These are phyloP conservation scores for Trichodelitschia bisporula DNA, from an alignment of 495 filamentous ascomycete species.

Conservation along the genomic window DNA sequence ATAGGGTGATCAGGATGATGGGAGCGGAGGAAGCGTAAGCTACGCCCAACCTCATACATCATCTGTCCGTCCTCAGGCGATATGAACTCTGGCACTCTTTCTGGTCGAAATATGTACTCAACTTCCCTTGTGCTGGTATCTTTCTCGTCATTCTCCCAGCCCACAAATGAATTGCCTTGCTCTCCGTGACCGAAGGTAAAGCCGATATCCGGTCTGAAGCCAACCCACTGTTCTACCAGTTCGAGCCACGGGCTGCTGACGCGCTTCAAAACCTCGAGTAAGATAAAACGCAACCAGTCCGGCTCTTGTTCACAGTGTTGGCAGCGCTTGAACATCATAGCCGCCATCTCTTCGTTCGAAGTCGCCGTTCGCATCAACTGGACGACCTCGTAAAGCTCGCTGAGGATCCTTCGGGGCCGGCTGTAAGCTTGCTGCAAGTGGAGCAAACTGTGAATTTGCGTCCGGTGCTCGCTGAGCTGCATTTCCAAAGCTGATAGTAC, in stretches of 20 bases:
- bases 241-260: conserved; percentile 47
- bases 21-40: conserved; percentile 43
- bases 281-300: conserved; percentile 31
- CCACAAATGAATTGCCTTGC: too few species aligned
- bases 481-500: conserved; percentile 29
- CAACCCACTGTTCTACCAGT: conserved; percentile 53
- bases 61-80: conserved; percentile 7
- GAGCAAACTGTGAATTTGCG: conserved; percentile 27
- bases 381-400: conserved; percentile 34
- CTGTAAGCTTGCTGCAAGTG: conserved; percentile 44
- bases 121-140: too few species aligned
- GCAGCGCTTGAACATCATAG: conserved; percentile 35
- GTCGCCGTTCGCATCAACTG: conserved; percentile 23
- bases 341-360: conserved; percentile 46
- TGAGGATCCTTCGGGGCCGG: conserved; percentile 35
- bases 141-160: too few species aligned
- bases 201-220: conserved; percentile 26
- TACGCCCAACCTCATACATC: conserved; percentile 45
- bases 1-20: conserved; percentile 64
- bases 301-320: conserved; percentile 37
- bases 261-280: conserved; percentile 38
- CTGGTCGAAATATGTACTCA: conserved; percentile 4
- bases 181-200: conserved; percentile 25
- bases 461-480: conserved; percentile 22
- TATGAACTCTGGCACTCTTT: conserved; percentile 7